These are phyloP conservation scores for Thielaviopsis cerberus DNA, from an alignment of 2,329 filamentous ascomycete genomes.

Conservation along the genomic window DNA sequence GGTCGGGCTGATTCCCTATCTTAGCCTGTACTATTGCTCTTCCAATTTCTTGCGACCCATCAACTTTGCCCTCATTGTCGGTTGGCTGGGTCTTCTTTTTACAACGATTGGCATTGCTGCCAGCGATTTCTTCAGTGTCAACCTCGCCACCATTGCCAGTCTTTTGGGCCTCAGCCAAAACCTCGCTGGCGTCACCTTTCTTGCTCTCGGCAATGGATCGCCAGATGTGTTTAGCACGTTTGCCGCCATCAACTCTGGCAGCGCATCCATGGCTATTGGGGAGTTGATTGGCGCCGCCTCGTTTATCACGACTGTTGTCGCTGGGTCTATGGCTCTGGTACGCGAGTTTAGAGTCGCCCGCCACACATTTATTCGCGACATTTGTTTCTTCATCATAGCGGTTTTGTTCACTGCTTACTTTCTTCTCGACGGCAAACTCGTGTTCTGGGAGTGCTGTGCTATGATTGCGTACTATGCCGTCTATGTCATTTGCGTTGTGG, in stretches of 20 bases:
- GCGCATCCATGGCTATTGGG: constrained; percentile 87
- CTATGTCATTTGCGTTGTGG: constrained; percentile 74
- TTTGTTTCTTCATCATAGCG: constrained; percentile 78
- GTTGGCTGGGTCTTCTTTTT: constrained; percentile 81
- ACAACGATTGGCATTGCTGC: constrained; percentile 94
- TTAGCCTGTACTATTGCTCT: constrained; percentile 77
- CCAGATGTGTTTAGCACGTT: constrained; percentile 98
- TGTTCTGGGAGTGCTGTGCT: constrained; percentile 69
- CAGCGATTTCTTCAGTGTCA: constrained; percentile 96
- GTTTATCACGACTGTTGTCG: constrained; percentile 92
- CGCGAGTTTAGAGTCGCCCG: constrained; percentile 80
- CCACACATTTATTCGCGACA: constrained; percentile 78
- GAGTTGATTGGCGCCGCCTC: constrained; percentile 87
- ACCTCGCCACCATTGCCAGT: constrained; percentile 78
- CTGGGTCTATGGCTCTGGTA: constrained; percentile 93
- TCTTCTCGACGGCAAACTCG: constrained; percentile 63
- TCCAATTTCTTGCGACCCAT: constrained; percentile 49
- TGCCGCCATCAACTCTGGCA: constrained; percentile 91
- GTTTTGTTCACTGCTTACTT: constrained; percentile 76
- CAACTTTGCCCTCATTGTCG: constrained; percentile 58
- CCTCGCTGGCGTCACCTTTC: constrained; percentile 84
- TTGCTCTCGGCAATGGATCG: constrained; percentile 93
- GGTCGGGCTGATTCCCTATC: constrained; percentile 73
- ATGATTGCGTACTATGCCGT: constrained; percentile 89
- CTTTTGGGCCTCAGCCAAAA: constrained; percentile 89